Base-by-base conservation (phyloP, 768 basidiomycete genomes). In the Russula compacta region DNA sequence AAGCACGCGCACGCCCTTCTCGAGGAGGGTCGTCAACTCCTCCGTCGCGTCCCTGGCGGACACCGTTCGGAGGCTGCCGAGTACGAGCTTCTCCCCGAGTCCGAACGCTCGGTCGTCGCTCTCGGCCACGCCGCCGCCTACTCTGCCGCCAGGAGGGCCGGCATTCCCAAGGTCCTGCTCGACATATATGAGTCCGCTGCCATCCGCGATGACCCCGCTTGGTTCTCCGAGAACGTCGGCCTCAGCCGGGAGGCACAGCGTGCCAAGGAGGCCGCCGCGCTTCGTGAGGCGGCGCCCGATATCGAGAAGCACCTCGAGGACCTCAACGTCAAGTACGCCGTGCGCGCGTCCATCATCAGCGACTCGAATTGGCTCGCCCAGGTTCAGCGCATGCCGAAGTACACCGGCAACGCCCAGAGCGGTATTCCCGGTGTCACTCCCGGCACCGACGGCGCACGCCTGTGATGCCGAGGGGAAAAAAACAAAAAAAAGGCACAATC, bases 61-160 rank as follows among this genome's bases (percentile, higher is more conserved):
- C 66, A 68, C 49, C 55, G 58, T 4, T 61, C 46, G 7, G 59
- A 59, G 38, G 53, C 38, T 1, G 58, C 58, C 47, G 64, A 64
- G 52, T 56, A 61, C 52, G 32, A 64, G 35, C 39, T 67, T 15
- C 66, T 69, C 15, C 67, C 64, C 5, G 61, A 64, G 38, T 63
- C 63, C 33, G 65, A 67, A 38, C 56, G 53, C 1, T 55, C 65
- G 7, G 40, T 70, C 15, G 7, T 53, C 24, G 66, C 67, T 0
- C 50, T 68, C 12, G 66, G 67, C 12, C 60, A 64, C 40, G 60
- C 62, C 10, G 49, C 57, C 21, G 66, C 70, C 5, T 67, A 63
- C 46, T 58, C 64, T 12, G 55, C 59, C 5, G 60, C 68, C 3
- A 17, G 56, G 24, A 54, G 42, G 39, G 66, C 59, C 4, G 58